Evolutionary conservation across 495 filamentous ascomycete species (phyloP).

Genomic region (Glonium stellatum): DNA sequence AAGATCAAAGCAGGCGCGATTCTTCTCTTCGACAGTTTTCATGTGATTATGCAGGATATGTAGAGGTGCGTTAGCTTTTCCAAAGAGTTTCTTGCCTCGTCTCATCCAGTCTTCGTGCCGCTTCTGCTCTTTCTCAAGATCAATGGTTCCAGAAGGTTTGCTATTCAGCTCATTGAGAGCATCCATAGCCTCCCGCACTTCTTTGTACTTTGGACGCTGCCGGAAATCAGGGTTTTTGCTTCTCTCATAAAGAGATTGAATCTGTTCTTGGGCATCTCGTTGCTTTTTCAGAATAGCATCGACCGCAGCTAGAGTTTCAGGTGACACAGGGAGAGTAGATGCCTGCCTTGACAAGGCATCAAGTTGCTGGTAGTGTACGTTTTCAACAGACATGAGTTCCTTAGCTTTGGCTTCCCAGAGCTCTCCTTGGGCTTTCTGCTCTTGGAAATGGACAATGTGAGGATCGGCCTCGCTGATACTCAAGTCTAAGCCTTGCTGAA

Average conservation of each 20-base stretch:
- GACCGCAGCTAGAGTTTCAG: slow-evolving; percentile 71
- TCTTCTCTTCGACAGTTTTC: slow-evolving; percentile 84
- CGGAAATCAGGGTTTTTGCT: slow-evolving; percentile 66
- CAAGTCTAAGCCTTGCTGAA: slow-evolving; percentile 66
- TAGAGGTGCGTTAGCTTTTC: slow-evolving; percentile 93
- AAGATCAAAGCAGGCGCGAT: slow-evolving; percentile 84
- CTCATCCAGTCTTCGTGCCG: slow-evolving; percentile 99
- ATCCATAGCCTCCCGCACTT: slow-evolving; percentile 84
- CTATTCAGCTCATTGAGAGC: slow-evolving; percentile 80
- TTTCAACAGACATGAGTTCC: slow-evolving; percentile 83
- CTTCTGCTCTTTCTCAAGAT: slow-evolving; percentile 91
- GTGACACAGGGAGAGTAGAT: slow-evolving; percentile 70
- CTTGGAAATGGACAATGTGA: slow-evolving; percentile 64
- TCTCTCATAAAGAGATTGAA: slow-evolving; percentile 68
- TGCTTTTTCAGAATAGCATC: slow-evolving; percentile 95
- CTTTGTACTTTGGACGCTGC: slow-evolving; percentile 81
- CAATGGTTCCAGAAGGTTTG: slow-evolving; percentile 81
- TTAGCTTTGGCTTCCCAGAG: slow-evolving; percentile 92
- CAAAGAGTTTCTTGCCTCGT: slow-evolving; percentile 95
- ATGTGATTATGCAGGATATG: slow-evolving; percentile 93
- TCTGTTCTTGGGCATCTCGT: slow-evolving; percentile 84
- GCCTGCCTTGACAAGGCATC: slow-evolving; percentile 78
- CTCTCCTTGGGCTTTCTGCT: slow-evolving; percentile 66
- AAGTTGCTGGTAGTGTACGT: slow-evolving; percentile 86
- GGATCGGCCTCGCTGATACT: slow-evolving; percentile 72